Percentiles rank a stretch among this genome's conserved stretches.
Conservation (phyloP, 257 asterid species). For the Handroanthus guayacan region DNA sequence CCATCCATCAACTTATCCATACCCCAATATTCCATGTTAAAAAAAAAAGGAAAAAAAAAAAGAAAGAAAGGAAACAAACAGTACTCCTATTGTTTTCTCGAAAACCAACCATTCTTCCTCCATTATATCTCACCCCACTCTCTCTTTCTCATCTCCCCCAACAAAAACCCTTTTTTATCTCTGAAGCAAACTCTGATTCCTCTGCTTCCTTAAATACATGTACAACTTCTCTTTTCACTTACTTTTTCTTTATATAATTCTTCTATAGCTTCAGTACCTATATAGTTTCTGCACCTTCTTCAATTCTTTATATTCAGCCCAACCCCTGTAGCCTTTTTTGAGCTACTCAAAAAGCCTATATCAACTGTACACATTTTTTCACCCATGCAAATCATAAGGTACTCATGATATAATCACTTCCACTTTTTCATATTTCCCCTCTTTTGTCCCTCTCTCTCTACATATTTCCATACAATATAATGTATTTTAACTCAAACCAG, state of each 20-base stretch:
- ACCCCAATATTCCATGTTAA: too few relatives aligned
- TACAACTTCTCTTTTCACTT: conserved; percentile 4
- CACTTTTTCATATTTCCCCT: conserved; percentile 34
- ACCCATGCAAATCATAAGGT: conserved; percentile 65
- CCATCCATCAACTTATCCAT: background rate
- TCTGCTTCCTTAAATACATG: conserved; percentile 40
- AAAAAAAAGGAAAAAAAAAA: too few relatives aligned
- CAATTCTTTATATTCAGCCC: conserved; percentile 30
- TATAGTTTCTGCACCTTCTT: conserved; percentile 38
- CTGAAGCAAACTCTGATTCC: conserved; percentile 27
- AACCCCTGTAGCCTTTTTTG: conserved; percentile 4
- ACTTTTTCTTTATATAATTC: conserved; percentile 29
- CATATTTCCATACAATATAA: background rate
- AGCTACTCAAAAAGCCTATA: conserved; percentile 42
- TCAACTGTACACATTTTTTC: conserved; percentile 2
- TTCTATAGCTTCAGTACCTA: conserved; percentile 32
- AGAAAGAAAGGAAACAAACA: conserved; percentile 27
- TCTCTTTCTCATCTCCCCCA: background rate
- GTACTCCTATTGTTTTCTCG: conserved; percentile 49
- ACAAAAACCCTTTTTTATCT: background rate
- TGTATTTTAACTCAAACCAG: conserved; percentile 45
- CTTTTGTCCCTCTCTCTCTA: background rate
- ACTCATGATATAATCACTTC: conserved; percentile 63
- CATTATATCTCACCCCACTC: conserved; percentile 24
- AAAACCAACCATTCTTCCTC: conserved; percentile 56